Percentiles rank a stretch among this genome's conserved stretches.
Conservation (phyloP, 768 basidiomycete species). For the Calvatia gigantea region DNA sequence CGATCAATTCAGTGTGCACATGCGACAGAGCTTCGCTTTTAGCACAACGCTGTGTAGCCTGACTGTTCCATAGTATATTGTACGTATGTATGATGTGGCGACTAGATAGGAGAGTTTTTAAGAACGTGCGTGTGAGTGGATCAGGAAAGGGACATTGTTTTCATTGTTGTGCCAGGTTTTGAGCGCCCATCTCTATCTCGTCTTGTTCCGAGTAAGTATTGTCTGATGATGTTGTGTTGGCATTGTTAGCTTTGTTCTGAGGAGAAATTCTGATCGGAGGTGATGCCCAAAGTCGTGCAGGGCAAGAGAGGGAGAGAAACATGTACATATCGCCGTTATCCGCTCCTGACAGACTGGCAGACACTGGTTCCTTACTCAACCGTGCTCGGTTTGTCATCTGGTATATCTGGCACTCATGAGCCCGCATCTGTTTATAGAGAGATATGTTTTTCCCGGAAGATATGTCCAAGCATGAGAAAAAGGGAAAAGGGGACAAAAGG, state of each 20-base stretch:
- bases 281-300: conserved; percentile 1
- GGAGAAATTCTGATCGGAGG: conserved; percentile 44
- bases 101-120: not conserved
- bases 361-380: no score
- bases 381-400: no score
- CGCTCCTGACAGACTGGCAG: not conserved
- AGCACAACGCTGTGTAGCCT: no score
- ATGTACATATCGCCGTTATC: not conserved
- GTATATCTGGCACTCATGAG: not conserved
- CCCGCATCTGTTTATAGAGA: not conserved
- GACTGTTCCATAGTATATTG: no score
- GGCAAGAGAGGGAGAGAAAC: not conserved
- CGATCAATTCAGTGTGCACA: not conserved
- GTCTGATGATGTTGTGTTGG: conserved; percentile 9
- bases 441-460: not conserved
- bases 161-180: not conserved
- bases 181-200: not conserved
- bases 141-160: no score
- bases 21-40: not conserved
- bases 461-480: not conserved
- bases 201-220: conserved; percentile 2
- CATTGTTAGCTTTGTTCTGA: conserved; percentile 19
- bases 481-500: not conserved
- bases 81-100: no score
- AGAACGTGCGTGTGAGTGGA: not conserved